A percentile compares a stretch with the other conserved stretches of the same genome.
Evolutionary conservation across 1,284 basidiomycete genomes (phyloP).

Genomic region (Dichomitus squalens): DNA sequence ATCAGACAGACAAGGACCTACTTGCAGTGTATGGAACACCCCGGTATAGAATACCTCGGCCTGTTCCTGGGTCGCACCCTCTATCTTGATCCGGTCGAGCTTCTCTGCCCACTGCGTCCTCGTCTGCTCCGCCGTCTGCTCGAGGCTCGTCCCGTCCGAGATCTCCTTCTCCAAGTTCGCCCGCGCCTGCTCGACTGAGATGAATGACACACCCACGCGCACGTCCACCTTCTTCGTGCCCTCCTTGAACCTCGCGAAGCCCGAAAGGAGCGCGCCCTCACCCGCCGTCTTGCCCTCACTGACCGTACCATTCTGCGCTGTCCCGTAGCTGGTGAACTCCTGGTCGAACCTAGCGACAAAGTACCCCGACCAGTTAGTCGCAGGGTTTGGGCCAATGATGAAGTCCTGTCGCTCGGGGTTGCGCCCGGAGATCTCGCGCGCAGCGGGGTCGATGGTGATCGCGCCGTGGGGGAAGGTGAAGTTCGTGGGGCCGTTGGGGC

Average conservation of each 20-base stretch:
- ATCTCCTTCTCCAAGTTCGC: constrained; percentile 64
- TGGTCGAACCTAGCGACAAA: constrained; percentile 76
- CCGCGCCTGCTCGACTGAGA: constrained; percentile 76
- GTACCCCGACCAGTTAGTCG: constrained; percentile 62
- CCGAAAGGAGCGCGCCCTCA: constrained; percentile 51
- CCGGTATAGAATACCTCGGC: constrained; percentile 67
- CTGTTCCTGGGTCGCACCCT: constrained; percentile 55
- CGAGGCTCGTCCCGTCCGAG: constrained; percentile 59
- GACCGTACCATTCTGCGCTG: constrained; percentile 50
- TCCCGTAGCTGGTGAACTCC: constrained; percentile 50
- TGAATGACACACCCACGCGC: constrained; percentile 77
- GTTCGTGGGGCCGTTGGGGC: constrained; percentile 60
- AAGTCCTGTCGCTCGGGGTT: constrained; percentile 78
- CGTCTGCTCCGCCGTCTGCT: constrained; percentile 60
- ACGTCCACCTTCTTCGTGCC: constrained; percentile 51
- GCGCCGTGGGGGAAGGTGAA: constrained; percentile 64
- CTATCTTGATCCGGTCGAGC: constrained; percentile 61
- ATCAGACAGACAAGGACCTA: constrained; percentile 23
- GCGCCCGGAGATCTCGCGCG: constrained; percentile 65
- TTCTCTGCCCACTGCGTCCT: constrained; percentile 75
- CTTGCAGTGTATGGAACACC: constrained; percentile 71
- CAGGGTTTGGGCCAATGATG: constrained; percentile 65
- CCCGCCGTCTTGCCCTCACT: constrained; percentile 32
- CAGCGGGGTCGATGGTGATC: constrained; percentile 48
- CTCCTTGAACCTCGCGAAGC: constrained; percentile 55